Evolutionary conservation across 768 basidiomycete genomes (phyloP), one percentile per base, ranked within the genome.

Genomic region (Kwoniella sp.): DNA sequence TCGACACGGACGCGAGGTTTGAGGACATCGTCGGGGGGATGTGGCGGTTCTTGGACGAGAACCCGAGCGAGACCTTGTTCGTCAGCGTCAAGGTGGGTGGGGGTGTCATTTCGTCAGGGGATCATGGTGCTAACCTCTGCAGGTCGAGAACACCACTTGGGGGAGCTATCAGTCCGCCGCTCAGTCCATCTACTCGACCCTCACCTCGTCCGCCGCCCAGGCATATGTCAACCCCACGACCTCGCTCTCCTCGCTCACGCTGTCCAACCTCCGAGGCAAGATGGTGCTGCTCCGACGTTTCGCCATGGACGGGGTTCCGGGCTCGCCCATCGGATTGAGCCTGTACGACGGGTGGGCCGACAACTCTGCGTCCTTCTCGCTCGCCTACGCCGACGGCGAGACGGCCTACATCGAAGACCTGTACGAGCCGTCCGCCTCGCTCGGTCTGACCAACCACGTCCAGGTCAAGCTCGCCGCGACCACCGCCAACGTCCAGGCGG

Each of bases 81-180:
- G 27, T 54, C 23, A 54, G 52, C 37, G 29, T 54, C 26, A 54
- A 54, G 36, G 52, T 54, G 45, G 23, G 52, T 54, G 9, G 15
- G 45, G 8, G 6, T 39, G 7, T 17, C 9, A 44, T 28, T 14
- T 19, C 29, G 8, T 17, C 22, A 25, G 25, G 22, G 10, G 22
- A 8, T 8, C 7, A 12, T 42, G 17, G 28, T 23, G 17, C 20
- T 11, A 42, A 15, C 37, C n/a, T 28, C 37, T 3, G 17, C 34
- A 54, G 52, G 45, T 46, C 14, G 52, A 54, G 31, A 54, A 54
- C 36, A 17, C 44, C 10, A 54, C 52, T 4, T 54, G n/a, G 6
- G 52, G 52, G 6, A 39, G 45, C 6, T 11, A 27, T 10, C 12
- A 14, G n/a, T 19, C 22, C 10, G 14, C 44, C 28, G 45, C 46